These are phyloP conservation scores for Phytophthora colocasiae DNA, from an alignment of 352 stramenopile genomes.

Conservation along the genomic window DNA sequence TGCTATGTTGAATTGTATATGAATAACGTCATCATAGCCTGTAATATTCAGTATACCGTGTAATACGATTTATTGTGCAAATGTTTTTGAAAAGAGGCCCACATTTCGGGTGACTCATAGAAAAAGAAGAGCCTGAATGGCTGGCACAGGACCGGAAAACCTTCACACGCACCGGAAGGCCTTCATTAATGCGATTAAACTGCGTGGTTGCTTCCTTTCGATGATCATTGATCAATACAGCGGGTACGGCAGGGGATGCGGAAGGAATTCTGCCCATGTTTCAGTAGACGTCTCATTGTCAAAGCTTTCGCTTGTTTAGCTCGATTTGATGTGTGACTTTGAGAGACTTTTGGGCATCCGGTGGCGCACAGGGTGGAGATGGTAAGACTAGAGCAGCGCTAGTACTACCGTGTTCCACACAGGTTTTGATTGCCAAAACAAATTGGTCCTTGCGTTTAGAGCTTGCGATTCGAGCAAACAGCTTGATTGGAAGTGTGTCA, in stretches of 20 bases:
- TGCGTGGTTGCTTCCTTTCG: too few relatives aligned
- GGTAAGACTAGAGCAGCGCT: background rate
- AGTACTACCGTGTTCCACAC: background rate
- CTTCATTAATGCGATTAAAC: too few relatives aligned
- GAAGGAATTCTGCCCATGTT: too few relatives aligned
- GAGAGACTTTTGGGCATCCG: too few relatives aligned
- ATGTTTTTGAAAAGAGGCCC: background rate
- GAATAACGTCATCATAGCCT: background rate
- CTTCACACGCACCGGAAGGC: background rate
- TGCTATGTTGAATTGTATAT: background rate
- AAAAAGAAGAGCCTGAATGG: conserved; percentile 16
- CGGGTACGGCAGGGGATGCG: too few relatives aligned
- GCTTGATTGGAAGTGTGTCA: conserved; percentile 5
- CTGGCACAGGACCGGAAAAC: conserved; percentile 1
- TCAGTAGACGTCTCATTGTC: too few relatives aligned
- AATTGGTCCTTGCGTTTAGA: background rate
- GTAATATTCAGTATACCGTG: background rate
- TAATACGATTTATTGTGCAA: background rate
- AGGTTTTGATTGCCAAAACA: background rate
- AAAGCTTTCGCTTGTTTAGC: too few relatives aligned
- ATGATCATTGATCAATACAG: too few relatives aligned
- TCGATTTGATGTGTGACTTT: too few relatives aligned
- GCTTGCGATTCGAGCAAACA: background rate
- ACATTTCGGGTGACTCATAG: conserved; percentile 22
- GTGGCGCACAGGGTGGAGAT: background rate